phyloP scores from a whole-genome alignment of 192 early-diverging fungal genomes.

The Physocladia obscura region DNA sequence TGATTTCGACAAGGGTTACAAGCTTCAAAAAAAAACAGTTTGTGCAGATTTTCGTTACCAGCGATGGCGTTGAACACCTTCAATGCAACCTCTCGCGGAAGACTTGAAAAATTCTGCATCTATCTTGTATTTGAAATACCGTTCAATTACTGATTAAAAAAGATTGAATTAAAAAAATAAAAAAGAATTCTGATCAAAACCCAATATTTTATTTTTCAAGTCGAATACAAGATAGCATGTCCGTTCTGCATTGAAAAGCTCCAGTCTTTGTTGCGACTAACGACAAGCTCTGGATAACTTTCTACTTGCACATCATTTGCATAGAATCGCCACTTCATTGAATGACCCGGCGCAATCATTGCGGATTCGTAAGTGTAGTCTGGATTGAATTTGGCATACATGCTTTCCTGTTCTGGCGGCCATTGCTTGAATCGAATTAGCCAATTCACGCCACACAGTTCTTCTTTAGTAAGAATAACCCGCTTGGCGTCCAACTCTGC shows the following conservation, averaged over 20 bases:
- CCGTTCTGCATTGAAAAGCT: constrained; percentile 13
- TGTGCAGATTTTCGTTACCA: no score
- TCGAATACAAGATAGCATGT: constrained; percentile 16
- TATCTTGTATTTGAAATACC: no score
- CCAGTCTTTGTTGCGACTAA: constrained; percentile 24
- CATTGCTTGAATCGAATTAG: constrained; percentile 25
- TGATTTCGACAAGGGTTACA: no score
- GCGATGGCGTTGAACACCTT: no score
- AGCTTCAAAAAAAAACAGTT: no score
- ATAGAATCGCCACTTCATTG: constrained; percentile 31
- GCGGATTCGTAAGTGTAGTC: constrained; percentile 24
- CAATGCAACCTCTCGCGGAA: no score
- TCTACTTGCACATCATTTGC: constrained; percentile 30
- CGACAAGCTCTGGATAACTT: constrained; percentile 9
- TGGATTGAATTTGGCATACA: constrained; percentile 18
- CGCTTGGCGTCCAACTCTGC: constrained; percentile 40
- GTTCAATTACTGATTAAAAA: no score
- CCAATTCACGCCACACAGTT: constrained; percentile 37
- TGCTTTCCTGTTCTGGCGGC: constrained; percentile 9
- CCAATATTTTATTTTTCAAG: neutral
- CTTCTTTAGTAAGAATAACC: constrained; percentile 31
- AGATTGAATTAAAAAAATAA: no score
- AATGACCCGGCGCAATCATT: constrained; percentile 8
- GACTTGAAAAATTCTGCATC: no score
- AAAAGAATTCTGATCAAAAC: no score